A percentile compares a stretch with the other conserved stretches of the same genome.
phyloP scores from a whole-genome alignment of 1,284 basidiomycete species.

The Trichosporon sp. region DNA sequence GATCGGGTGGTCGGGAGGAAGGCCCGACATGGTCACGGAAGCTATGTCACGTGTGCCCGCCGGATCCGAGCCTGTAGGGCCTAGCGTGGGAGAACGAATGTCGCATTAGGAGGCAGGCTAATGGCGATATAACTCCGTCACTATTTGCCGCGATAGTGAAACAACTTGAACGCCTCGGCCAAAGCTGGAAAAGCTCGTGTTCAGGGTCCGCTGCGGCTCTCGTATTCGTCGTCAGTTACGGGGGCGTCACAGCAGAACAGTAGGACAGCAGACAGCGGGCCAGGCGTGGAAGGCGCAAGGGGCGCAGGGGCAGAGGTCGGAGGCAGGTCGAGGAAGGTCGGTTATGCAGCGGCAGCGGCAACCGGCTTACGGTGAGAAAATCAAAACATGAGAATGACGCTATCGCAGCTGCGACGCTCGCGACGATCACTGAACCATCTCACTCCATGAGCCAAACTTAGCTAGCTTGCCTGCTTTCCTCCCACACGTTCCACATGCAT shows the following conservation, averaged over 20 bases:
- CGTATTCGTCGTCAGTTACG: slow-evolving; percentile 6
- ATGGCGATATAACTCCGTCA: neutral
- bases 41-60: neutral
- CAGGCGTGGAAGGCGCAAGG: neutral
- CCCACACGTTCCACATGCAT: neutral
- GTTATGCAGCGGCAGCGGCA: neutral
- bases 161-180: neutral
- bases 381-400: slow-evolving; percentile 13
- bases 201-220: slow-evolving; percentile 1
- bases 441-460: neutral
- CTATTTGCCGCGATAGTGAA: neutral
- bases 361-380: neutral
- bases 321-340: neutral
- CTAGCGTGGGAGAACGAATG: neutral
- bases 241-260: neutral
- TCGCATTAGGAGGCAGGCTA: neutral
- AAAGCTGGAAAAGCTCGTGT: neutral
- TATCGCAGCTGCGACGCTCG: slow-evolving; percentile 5
- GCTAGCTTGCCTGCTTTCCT: neutral
- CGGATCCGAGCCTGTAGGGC: no score
- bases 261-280: neutral
- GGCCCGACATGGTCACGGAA: neutral
- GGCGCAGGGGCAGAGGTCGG: neutral
- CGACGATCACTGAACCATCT: neutral
- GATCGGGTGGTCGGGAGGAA: neutral